Base-by-base conservation (phyloP, 352 stramenopile species). In the Pythium myriotylum region DNA sequence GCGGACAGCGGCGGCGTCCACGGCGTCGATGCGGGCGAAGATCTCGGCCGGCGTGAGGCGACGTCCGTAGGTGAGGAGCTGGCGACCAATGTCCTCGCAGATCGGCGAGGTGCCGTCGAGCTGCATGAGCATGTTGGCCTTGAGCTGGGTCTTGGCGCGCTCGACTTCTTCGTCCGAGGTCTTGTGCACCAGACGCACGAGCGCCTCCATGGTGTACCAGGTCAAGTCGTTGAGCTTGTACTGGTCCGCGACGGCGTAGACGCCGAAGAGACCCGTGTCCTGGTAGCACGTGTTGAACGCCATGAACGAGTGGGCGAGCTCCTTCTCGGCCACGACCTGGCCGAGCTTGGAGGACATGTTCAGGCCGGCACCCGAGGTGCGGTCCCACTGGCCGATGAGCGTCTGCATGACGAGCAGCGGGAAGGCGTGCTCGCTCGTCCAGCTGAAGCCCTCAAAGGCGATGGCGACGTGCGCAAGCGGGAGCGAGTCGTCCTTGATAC, bases 241-340 rank as follows among this genome's bases (percentile, higher is more conserved):
- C 76, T 91, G 87, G 74, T 96, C 86, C 23, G 75, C 95, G 58
- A 99, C 93, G 52, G 95, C 89, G 84, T 99, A 99, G 37, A 99
- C 84, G 62, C 98, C 98, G 72, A 99, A 99, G 32, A 99, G 88
- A 61, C 97, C 97, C 37, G 97, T 99, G 78, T 99, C 98, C 82
- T 99, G 98, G 89, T 99, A 99, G 84, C 95, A 99, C 60, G 97
- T 99, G 88, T 99, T 99, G 86, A 99, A 99, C 26, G 96, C 98
- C 74, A 96, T 98, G 79, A 98, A 97, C 49, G 89, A 98, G 84
- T 99, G 96, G 40, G 95, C 97, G 32, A 98, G 81, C 74, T 99
- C 95, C 72, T 98, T 90, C 68, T 97, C 82, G 13, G 97, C 97
- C 8, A 99, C 84, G 63, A 97, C 92, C 78, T 99, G 91, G 59